These are phyloP conservation scores for Penicillium macrosclerotiorum DNA, from an alignment of 495 filamentous ascomycete genomes.

Conservation along the genomic window DNA sequence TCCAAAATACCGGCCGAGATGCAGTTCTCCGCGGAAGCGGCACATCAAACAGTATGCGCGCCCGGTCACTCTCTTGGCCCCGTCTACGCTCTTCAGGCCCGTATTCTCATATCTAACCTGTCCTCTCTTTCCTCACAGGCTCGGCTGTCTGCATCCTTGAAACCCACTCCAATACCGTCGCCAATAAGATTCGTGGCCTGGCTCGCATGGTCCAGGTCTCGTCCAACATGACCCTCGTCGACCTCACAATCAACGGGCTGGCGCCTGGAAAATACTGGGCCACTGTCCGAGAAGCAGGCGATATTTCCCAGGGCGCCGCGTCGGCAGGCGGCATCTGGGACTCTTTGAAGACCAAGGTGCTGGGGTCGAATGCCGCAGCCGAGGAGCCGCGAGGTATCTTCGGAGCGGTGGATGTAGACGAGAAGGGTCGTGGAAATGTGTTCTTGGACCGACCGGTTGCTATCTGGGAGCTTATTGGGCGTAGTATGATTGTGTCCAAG, in stretches of 20 bases:
- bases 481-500: constrained; percentile 78
- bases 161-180: constrained; percentile 63
- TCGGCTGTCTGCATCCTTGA: constrained; percentile 97
- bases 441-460: constrained; percentile 79
- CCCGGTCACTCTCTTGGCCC: background rate
- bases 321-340: constrained; percentile 87
- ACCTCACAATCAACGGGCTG: constrained; percentile 85
- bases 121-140: constrained; percentile 42
- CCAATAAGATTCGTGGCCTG: constrained; percentile 69
- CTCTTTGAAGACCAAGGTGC: constrained; percentile 46
- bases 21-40: constrained; percentile 92
- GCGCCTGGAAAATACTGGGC: constrained; percentile 76
- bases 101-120: too few relatives aligned
- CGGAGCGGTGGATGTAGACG: constrained; percentile 68
- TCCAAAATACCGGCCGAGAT: constrained; percentile 86
- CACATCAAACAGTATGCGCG: constrained; percentile 69
- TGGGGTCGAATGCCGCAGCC: constrained; percentile 34
- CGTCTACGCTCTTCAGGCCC: constrained; percentile 7
- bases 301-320: constrained; percentile 77
- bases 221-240: constrained; percentile 73
- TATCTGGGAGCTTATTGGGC: constrained; percentile 93
- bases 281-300: constrained; percentile 80
- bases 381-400: constrained; percentile 63
- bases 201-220: constrained; percentile 80
- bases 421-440: constrained; percentile 61